Conservation (phyloP, 345 rosid genomes). For the Geranium brycei region DNA sequence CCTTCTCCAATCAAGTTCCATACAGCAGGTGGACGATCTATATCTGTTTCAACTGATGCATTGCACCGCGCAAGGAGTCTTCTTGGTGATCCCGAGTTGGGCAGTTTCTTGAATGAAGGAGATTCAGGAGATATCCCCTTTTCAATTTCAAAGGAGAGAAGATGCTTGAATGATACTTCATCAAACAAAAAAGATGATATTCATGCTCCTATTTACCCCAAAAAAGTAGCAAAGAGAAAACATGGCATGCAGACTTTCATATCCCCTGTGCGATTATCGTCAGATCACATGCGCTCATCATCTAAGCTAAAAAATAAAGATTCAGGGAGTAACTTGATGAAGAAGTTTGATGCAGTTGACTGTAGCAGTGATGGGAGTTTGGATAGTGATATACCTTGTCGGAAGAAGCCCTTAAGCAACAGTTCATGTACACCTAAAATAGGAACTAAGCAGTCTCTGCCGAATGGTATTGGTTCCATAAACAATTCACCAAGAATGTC, state of each 20-base stretch:
- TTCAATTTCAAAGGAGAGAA: constrained; percentile 22
- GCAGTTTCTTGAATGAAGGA: constrained; percentile 35
- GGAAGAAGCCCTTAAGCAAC: constrained; percentile 15
- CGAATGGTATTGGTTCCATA: constrained; percentile 18
- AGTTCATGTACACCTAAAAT: constrained; percentile 8
- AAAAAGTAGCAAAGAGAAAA: constrained; percentile 29
- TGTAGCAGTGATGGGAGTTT: constrained; percentile 16
- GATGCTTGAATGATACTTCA: constrained; percentile 17
- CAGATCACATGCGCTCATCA: constrained; percentile 22
- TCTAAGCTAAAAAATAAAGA: constrained; percentile 19
- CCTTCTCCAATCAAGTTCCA: constrained; percentile 61
- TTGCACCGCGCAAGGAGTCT: constrained; percentile 74
- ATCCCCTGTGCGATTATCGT: constrained; percentile 46
- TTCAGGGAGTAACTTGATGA: constrained; percentile 47
- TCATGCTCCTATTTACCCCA: constrained; percentile 22
- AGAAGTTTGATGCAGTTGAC: constrained; percentile 59
- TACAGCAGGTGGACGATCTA: constrained; percentile 78
- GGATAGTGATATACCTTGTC: constrained; percentile 15
- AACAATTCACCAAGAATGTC: constrained; percentile 25
- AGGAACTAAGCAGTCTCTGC: constrained; percentile 14
- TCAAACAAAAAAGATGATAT: constrained; percentile 28
- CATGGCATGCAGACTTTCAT: constrained; percentile 32
- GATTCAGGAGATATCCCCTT: constrained; percentile 22
- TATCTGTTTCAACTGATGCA: constrained; percentile 80
- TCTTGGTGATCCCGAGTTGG: constrained; percentile 83